Evolutionary conservation across 805 yeast species (phyloP).

Genomic region (Saccharomycopsis fermentans): DNA sequence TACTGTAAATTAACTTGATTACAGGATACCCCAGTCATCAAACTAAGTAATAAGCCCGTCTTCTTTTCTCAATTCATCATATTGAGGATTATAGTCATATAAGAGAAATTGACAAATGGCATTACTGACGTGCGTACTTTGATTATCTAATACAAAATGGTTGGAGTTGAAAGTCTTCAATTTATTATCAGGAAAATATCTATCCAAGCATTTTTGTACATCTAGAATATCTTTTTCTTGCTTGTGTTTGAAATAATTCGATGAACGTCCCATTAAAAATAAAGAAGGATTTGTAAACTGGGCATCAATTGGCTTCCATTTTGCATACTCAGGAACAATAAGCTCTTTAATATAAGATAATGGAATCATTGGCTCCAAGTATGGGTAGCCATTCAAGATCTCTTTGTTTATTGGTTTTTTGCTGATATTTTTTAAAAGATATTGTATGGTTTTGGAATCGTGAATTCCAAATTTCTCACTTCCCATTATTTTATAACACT

Average conservation of each 20-base stretch:
- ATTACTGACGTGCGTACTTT: constrained; percentile 12
- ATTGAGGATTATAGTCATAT: constrained; percentile 9
- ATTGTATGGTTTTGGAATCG: not conserved
- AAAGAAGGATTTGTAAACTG: constrained; percentile 8
- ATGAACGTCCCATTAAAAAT: constrained; percentile 15
- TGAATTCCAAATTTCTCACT: constrained; percentile 6
- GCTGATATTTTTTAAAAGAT: constrained; percentile 4
- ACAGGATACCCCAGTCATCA: not conserved
- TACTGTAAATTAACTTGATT: not conserved
- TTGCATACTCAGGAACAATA: not conserved
- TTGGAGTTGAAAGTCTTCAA: constrained; percentile 24
- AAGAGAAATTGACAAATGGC: constrained; percentile 16
- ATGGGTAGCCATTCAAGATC: not conserved
- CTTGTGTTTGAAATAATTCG: not conserved
- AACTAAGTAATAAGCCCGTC: not conserved
- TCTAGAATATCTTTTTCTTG: not conserved
- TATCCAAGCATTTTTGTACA: constrained; percentile 14
- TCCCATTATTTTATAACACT: constrained; percentile 1
- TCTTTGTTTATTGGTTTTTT: constrained; percentile 2
- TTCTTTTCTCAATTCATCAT: constrained; percentile 10
- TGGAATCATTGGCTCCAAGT: constrained; percentile 14
- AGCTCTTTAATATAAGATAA: constrained; percentile 1
- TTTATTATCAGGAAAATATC: constrained; percentile 22
- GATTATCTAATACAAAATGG: constrained; percentile 19
- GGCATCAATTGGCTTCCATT: constrained; percentile 3